Conservation (phyloP, 73 alveolate species). For the Blepharisma stoltei region DNA sequence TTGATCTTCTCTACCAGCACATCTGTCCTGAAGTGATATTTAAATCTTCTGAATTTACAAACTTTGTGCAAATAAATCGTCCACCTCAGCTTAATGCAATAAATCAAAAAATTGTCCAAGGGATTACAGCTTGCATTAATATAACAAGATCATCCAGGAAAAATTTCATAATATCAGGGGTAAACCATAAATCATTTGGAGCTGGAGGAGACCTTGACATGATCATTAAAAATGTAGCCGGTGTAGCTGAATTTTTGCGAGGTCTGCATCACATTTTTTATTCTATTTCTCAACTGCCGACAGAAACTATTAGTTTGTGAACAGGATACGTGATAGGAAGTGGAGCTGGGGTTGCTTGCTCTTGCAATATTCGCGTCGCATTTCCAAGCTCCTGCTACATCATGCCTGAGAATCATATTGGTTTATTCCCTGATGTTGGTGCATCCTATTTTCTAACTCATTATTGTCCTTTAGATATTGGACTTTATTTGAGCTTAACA, state of each 20-base stretch:
- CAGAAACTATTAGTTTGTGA: conserved; percentile 6
- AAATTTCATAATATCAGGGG: neutral
- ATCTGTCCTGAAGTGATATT: neutral
- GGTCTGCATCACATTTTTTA: conserved; percentile 10
- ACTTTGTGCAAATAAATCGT: neutral
- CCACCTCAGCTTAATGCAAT: neutral
- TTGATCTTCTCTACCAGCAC: conserved; percentile 16
- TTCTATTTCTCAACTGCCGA: neutral
- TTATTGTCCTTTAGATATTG: conserved; percentile 63
- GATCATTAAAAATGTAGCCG: neutral
- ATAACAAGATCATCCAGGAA: neutral
- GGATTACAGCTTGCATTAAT: neutral
- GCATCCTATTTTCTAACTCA: conserved; percentile 82
- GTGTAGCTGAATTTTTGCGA: neutral
- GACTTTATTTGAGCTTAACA: conserved; percentile 81
- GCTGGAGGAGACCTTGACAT: conserved; percentile 10
- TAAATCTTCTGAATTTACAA: neutral
- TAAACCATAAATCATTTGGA: neutral
- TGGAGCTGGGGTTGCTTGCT: conserved; percentile 10
- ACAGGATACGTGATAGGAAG: conserved; percentile 20
- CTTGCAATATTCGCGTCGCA: neutral
- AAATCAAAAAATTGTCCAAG: neutral
- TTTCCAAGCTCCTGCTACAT: conserved; percentile 2
- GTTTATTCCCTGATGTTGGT: conserved; percentile 94
- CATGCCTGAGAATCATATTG: conserved; percentile 95